Percentiles rank a stretch among this genome's conserved stretches.
Conservation (phyloP, 129 eudicot genomes). For the Flaveria ramosissima region DNA sequence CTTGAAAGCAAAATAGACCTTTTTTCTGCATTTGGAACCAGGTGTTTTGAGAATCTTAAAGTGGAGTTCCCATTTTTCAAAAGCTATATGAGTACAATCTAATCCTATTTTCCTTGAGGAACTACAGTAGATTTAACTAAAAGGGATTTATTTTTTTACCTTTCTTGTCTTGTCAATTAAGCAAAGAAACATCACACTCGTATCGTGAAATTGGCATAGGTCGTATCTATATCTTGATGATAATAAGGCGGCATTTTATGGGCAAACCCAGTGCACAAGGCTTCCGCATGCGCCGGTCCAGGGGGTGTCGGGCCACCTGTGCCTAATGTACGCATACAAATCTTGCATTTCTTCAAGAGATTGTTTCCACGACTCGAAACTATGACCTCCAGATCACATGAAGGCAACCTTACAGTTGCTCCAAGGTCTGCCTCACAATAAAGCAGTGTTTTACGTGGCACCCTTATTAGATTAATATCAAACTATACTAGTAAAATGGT, state of each 20-base stretch:
- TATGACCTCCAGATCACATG: too few relatives aligned
- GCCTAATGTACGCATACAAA: too few relatives aligned
- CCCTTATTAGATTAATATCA: conserved; percentile 1
- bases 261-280: too few relatives aligned
- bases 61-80: conserved; percentile 35
- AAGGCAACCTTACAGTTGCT: too few relatives aligned
- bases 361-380: too few relatives aligned
- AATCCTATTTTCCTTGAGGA: conserved; percentile 6
- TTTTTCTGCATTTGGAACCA: conserved; percentile 41
- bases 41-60: conserved; percentile 32
- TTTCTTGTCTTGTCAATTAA: conserved; percentile 22
- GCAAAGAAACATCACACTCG: conserved; percentile 14
- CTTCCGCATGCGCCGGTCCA: too few relatives aligned
- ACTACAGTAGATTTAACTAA: background rate
- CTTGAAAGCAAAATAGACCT: conserved; percentile 26
- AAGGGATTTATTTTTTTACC: background rate
- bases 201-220: conserved; percentile 17
- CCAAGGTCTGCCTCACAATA: too few relatives aligned
- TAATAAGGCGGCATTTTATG: background rate
- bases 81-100: conserved; percentile 21
- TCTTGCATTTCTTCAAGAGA: too few relatives aligned
- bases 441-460: background rate
- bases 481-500: background rate
- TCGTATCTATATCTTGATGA: background rate
- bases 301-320: too few relatives aligned